Base-by-base conservation (phyloP, 2,329 filamentous ascomycete species). In the Alternaria burnsii region DNA sequence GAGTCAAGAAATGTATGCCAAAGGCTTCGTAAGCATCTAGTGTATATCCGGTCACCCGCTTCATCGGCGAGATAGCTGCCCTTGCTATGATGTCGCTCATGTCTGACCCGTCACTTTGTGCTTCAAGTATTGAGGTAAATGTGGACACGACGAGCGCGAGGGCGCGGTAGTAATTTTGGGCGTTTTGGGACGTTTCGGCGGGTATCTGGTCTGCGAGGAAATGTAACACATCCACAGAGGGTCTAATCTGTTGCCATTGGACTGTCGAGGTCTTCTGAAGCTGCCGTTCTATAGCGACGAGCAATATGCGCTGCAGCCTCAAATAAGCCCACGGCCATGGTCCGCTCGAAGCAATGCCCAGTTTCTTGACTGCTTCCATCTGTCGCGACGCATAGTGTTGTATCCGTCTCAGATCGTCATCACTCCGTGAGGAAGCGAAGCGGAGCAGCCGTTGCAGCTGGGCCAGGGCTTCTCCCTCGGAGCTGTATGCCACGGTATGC, bases 391-490 rank as follows among this genome's bases (percentile, higher is more conserved):
- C 77, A 61, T 78, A 82, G 66, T 78, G 76, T 5, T 70, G 66
- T 69, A 84, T 72, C 42, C 82, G 71, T 24, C 67, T 54, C 9
- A 80, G 58, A 60, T 84, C 83, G 4, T 76, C 70, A 34, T 76
- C 72, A 24, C 71, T 73, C 30, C 69, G 71, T 6, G 76, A 71
- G 5, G 73, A 76, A 50, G 77, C 79, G 70, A 85, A 85, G 20
- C 79, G 74, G 41, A 84, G 71, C 52, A 85, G 70, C 14, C 78
- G 72, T 44, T 78, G 75, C 38, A 84, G 66, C 62, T 83, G 80
- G 43, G 61, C 62, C 32, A 82, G 66, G 20, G 80, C 78, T 22
- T 80, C 76, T 6, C 75, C 76, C 51, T 78, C 75, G 11, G 76
- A 76, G 32, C 50, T 58, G 62, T 83, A 83, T 20, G 75, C 67